A percentile compares a stretch with the other conserved stretches of the same genome.
These are phyloP conservation scores for Aspergillus fijiensis DNA, from an alignment of 2,329 filamentous ascomycete genomes.

Conservation along the genomic window DNA sequence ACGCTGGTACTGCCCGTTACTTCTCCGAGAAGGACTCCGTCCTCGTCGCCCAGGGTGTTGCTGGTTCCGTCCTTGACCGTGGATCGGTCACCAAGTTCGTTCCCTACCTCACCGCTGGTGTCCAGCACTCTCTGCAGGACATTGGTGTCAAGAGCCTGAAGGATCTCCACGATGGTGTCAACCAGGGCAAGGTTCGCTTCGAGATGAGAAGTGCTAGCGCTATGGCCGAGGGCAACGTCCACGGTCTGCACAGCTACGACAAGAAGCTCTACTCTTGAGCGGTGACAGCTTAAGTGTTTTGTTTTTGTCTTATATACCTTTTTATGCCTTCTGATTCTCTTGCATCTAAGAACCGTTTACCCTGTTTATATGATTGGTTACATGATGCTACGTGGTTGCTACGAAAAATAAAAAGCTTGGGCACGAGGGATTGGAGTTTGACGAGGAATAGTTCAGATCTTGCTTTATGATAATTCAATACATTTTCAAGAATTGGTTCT, in stretches of 20 bases:
- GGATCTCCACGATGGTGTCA: constrained; percentile 73
- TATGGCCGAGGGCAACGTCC: constrained; percentile 93
- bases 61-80: constrained; percentile 61
- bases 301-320: constrained; percentile 6
- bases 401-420: constrained; percentile 33
- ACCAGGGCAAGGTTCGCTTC: constrained; percentile 76
- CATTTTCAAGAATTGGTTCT: neutral
- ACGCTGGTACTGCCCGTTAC: constrained; percentile 95
- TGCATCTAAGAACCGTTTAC: constrained; percentile 10
- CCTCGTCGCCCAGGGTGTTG: constrained; percentile 94
- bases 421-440: constrained; percentile 34
- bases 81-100: constrained; percentile 90
- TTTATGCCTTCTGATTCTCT: constrained; percentile 20
- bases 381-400: constrained; percentile 29
- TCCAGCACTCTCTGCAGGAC: constrained; percentile 97
- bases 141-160: constrained; percentile 79
- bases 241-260: constrained; percentile 95
- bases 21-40: constrained; percentile 96
- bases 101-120: constrained; percentile 88
- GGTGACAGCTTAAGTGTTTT: constrained; percentile 14
- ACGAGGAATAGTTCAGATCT: constrained; percentile 26
- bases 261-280: constrained; percentile 95
- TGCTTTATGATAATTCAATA: constrained; percentile 14
- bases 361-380: constrained; percentile 26
- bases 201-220: constrained; percentile 93